Base-by-base conservation (phyloP, 2,329 filamentous ascomycete species). In the Colletotrichum falcatum region DNA sequence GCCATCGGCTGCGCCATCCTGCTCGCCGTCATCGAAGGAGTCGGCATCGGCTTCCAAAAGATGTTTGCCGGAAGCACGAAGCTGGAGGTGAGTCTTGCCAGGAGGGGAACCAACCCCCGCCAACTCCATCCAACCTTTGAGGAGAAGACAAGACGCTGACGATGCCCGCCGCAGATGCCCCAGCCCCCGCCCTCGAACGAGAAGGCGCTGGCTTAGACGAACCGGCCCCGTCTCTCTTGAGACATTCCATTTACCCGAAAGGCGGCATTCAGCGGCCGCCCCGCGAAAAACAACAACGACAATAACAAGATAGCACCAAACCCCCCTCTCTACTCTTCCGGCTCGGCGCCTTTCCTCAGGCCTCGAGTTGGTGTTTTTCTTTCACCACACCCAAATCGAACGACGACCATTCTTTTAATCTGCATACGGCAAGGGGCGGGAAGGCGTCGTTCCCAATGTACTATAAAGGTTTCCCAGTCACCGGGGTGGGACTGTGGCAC, bases 1-100 rank as follows among this genome's bases (percentile, higher is more conserved):
- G 96, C 96, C 73, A 98, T 99, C 78, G 96, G 95, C 75, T 98
- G 96, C 81, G 96, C 94, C 33, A 93, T 97, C 74, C 88, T 99
- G 78, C 87, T 99, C 55, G 96, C 94, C 61, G 95, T 99, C 74
- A 98, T 99, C 74, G 67, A 70, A 39, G 67, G 96, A 77, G 96
- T 98, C 65, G 95, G 95, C 76, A 98, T 99, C 79, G 95, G 93
- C 11, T 95, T 98, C 85, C 92, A 94, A 82, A 91, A 95, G 81
- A 94, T 97, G 92, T 93, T 97, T 89, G 93, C 95, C 44, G 93
- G 94, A 73, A 92, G 91, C 81, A 97, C 94, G 74, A 92, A 92
- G 84, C 85, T 97, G 76, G 94, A 97, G 84, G 90, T 91, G 77
- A 75, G 84, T 80, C n/a, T 48, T 18, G 48, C 12, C 46, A 14